Percentiles rank a stretch among this genome's conserved stretches.
Evolutionary conservation across 352 stramenopile species (phyloP).

Genomic region (Phytophthora pluvialis): DNA sequence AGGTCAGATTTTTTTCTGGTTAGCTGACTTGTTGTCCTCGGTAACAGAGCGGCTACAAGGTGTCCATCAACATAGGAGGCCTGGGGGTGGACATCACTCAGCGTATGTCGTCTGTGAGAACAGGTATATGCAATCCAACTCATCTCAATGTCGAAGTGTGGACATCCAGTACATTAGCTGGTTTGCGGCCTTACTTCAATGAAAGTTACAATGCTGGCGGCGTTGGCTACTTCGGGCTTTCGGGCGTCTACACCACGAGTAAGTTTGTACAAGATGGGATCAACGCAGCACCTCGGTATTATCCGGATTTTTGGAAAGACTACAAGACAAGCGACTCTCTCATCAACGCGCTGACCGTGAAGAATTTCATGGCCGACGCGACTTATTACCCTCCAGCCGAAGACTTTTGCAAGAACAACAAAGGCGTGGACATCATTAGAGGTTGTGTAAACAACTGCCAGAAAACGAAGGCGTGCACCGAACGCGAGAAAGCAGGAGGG

Average conservation of each 20-base stretch:
- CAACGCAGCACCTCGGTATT: slow-evolving; percentile 30
- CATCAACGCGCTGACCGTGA: slow-evolving; percentile 38
- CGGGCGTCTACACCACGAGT: slow-evolving; percentile 52
- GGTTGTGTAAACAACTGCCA: slow-evolving; percentile 57
- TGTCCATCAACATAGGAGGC: slow-evolving; percentile 25
- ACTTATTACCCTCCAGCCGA: slow-evolving; percentile 43
- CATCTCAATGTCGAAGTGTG: slow-evolving; percentile 72
- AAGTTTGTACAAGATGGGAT: slow-evolving; percentile 35
- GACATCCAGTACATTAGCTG: slow-evolving; percentile 38
- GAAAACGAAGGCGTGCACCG: slow-evolving; percentile 46
- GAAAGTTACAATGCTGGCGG: slow-evolving; percentile 36
- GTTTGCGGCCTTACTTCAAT: slow-evolving; percentile 51
- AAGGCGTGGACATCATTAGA: slow-evolving; percentile 8
- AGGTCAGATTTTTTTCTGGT: no score
- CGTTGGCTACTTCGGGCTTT: slow-evolving; percentile 47
- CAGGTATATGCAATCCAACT: slow-evolving; percentile 52
- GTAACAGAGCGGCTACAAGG: slow-evolving; percentile 40
- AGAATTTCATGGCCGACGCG: slow-evolving; percentile 30
- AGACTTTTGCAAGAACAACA: slow-evolving; percentile 35
- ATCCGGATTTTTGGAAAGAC: slow-evolving; percentile 57
- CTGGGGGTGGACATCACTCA: slow-evolving; percentile 23
- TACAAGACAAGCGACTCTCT: slow-evolving; percentile 48
- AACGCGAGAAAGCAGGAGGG: slow-evolving; percentile 23
- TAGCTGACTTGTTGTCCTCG: no score
- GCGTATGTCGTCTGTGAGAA: slow-evolving; percentile 38